Percentiles rank a stretch among this genome's conserved stretches.
Conservation (phyloP, 225 moss, liverwort and hornwort species). For the Marchantia paleacea region DNA sequence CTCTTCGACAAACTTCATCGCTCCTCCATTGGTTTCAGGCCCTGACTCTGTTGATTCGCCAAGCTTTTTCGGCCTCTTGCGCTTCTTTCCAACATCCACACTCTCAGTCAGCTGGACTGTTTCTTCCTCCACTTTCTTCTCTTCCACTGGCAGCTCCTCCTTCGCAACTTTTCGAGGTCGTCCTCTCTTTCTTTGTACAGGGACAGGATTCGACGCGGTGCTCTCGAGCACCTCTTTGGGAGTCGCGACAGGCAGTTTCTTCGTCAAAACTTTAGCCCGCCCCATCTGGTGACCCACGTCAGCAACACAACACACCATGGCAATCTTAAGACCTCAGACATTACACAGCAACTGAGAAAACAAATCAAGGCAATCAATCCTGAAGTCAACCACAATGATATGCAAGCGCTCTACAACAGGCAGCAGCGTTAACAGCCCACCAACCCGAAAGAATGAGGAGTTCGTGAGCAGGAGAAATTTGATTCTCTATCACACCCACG, state of each 20-base stretch:
- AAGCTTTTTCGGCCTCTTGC: constrained; percentile 54
- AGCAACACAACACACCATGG: background rate
- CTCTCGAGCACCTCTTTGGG: constrained; percentile 68
- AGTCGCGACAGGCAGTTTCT: constrained; percentile 57
- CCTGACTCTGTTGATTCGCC: constrained; percentile 63
- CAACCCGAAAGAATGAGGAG: constrained; percentile 20
- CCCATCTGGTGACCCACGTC: constrained; percentile 57
- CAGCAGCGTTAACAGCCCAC: background rate
- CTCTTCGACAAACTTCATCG: constrained; percentile 54
- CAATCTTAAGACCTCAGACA: background rate
- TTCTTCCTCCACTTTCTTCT: constrained; percentile 54
- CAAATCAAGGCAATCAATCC: background rate
- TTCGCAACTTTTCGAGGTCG: constrained; percentile 80
- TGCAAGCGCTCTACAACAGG: background rate
- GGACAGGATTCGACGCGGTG: constrained; percentile 68
- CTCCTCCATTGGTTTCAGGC: constrained; percentile 46
- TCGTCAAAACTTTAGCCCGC: constrained; percentile 76
- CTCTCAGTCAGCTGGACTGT: constrained; percentile 51
- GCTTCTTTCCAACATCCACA: constrained; percentile 66
- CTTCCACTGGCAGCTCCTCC: constrained; percentile 61
- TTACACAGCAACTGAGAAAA: background rate
- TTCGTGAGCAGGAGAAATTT: background rate
- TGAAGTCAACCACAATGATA: background rate
- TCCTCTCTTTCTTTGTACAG: constrained; percentile 79
- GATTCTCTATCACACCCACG: background rate